These are phyloP conservation scores for Auriscalpium orientale DNA, from an alignment of 768 basidiomycete genomes.

Conservation along the genomic window DNA sequence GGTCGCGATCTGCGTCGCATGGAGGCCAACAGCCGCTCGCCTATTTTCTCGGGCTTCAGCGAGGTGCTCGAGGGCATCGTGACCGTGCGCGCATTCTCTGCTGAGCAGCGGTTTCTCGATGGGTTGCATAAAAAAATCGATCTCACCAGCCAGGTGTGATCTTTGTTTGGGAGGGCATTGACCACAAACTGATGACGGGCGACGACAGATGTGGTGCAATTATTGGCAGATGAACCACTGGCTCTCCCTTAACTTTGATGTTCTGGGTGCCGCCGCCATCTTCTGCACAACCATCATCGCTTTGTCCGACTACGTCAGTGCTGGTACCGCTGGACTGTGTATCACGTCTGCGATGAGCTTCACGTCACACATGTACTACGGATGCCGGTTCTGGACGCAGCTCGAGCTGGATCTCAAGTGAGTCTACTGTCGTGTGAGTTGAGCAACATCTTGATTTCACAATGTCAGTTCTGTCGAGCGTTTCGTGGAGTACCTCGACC, in stretches of 20 bases:
- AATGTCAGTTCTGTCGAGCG: constrained; percentile 74
- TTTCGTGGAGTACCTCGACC: constrained; percentile 81
- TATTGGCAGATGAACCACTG: constrained; percentile 90
- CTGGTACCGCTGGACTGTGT: constrained; percentile 62
- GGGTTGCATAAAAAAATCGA: constrained; percentile 69
- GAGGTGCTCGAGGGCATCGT: constrained; percentile 68
- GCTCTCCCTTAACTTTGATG: constrained; percentile 79
- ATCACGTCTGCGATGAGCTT: constrained; percentile 70
- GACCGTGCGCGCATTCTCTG: constrained; percentile 56
- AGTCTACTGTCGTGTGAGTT: constrained; percentile 20
- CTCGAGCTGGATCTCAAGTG: constrained; percentile 74
- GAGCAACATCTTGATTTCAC: constrained; percentile 5
- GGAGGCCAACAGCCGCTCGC: constrained; percentile 82
- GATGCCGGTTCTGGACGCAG: constrained; percentile 41
- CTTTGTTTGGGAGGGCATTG: background rate
- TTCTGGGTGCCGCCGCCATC: constrained; percentile 65
- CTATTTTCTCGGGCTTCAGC: constrained; percentile 77
- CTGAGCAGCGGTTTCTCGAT: constrained; percentile 70
- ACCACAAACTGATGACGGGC: background rate
- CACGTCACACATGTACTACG: constrained; percentile 44
- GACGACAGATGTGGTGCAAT: constrained; percentile 67
- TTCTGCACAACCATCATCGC: constrained; percentile 72
- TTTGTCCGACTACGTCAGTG: constrained; percentile 48
- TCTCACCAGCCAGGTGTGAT: constrained; percentile 59
- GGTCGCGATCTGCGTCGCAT: constrained; percentile 82